Conservation (phyloP, 805 yeast genomes). For the Zygotorulaspora chibaensis region DNA sequence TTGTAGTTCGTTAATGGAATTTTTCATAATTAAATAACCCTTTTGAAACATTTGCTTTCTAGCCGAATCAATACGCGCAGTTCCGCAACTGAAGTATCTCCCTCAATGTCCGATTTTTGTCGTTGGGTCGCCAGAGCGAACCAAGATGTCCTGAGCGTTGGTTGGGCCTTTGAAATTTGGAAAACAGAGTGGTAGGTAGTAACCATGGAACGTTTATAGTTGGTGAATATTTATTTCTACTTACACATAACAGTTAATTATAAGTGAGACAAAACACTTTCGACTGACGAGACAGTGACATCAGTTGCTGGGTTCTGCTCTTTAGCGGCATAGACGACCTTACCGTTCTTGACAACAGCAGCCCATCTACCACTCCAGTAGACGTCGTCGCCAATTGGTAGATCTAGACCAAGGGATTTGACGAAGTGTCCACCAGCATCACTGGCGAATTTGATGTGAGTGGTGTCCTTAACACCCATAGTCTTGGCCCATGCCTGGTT, state of each 20-base stretch:
- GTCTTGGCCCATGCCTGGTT: slow-evolving; percentile 59
- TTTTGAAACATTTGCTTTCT: no score
- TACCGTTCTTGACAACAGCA: slow-evolving; percentile 57
- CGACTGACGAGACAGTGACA: slow-evolving; percentile 38
- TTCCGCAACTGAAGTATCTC: no score
- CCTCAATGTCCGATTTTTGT: no score
- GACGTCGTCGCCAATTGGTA: slow-evolving; percentile 52
- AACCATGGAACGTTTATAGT: no score
- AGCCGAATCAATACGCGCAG: no score
- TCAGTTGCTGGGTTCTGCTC: slow-evolving; percentile 36
- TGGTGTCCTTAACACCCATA: slow-evolving; percentile 34
- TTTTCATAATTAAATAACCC: slow-evolving; percentile 2
- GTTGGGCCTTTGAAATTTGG: no score
- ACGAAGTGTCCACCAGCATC: slow-evolving; percentile 64
- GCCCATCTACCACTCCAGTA: slow-evolving; percentile 70
- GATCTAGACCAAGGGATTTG: slow-evolving; percentile 51
- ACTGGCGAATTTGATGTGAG: slow-evolving; percentile 52
- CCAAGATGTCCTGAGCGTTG: no score
- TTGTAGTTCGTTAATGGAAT: slow-evolving; percentile 23
- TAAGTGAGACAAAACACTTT: slow-evolving; percentile 31
- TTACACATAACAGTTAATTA: slow-evolving; percentile 9
- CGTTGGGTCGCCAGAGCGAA: no score
- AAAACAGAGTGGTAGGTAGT: no score
- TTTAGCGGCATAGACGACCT: slow-evolving; percentile 44
- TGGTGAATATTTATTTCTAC: not conserved